Evolutionary conservation across 805 yeast genomes (phyloP).

Genomic region (Lipomyces japonicus): DNA sequence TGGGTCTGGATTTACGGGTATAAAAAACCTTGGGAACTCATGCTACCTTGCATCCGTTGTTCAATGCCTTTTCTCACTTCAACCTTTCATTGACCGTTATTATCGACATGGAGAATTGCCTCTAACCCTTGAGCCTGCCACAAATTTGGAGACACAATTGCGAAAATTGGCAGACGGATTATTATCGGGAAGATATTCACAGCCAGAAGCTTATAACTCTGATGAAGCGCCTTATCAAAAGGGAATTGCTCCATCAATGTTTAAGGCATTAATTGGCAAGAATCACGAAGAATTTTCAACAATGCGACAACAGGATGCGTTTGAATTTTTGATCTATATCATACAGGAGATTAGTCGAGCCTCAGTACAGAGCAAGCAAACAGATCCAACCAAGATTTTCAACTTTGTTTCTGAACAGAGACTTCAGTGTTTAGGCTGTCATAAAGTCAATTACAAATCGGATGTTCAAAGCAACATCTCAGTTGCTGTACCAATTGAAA

Average conservation of each 20-base stretch:
- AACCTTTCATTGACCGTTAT: slow-evolving; percentile 35
- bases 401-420: slow-evolving; percentile 65
- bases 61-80: slow-evolving; percentile 59
- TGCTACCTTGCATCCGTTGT: slow-evolving; percentile 82
- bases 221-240: slow-evolving; percentile 50
- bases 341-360: slow-evolving; percentile 48
- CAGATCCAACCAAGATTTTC: slow-evolving; percentile 53
- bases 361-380: slow-evolving; percentile 11
- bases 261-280: slow-evolving; percentile 72
- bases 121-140: slow-evolving; percentile 49
- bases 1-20: slow-evolving; percentile 78
- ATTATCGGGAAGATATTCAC: slow-evolving; percentile 68
- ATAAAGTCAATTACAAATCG: slow-evolving; percentile 53
- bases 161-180: slow-evolving; percentile 78
- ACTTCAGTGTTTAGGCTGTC: slow-evolving; percentile 55
- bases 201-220: slow-evolving; percentile 39
- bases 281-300: slow-evolving; percentile 80
- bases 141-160: slow-evolving; percentile 69
- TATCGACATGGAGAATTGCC: slow-evolving; percentile 27
- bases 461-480: slow-evolving; percentile 64
- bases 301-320: slow-evolving; percentile 91
- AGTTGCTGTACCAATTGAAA: slow-evolving; percentile 48
- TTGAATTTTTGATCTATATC: slow-evolving; percentile 75
- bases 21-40: slow-evolving; percentile 87
- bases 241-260: slow-evolving; percentile 73